These are phyloP conservation scores for Truncatella angustata DNA, from an alignment of 2,329 filamentous ascomycete species.

Conservation along the genomic window DNA sequence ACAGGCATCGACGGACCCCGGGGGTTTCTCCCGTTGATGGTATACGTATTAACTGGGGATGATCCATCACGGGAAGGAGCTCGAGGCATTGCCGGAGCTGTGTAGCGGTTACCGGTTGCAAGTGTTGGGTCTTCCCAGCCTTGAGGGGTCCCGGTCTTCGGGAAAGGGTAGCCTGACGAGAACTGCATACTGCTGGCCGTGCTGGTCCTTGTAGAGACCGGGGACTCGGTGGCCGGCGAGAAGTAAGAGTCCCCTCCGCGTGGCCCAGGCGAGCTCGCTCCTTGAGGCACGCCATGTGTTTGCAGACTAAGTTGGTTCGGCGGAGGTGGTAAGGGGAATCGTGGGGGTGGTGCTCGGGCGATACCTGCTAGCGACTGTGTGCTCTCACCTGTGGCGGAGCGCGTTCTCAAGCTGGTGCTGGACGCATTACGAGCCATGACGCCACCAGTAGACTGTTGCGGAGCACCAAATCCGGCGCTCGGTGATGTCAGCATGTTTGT, in stretches of 20 bases:
- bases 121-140: constrained; percentile 70
- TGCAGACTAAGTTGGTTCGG: constrained; percentile 67
- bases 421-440: constrained; percentile 66
- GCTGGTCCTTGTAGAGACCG: constrained; percentile 72
- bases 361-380: constrained; percentile 56
- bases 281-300: constrained; percentile 40
- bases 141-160: constrained; percentile 69
- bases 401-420: constrained; percentile 70
- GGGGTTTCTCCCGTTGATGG: constrained; percentile 60
- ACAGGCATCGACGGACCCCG: constrained; percentile 79
- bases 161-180: constrained; percentile 61
- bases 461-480: constrained; percentile 29
- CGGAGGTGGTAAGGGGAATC: constrained; percentile 66
- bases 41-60: constrained; percentile 61
- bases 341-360: constrained; percentile 61
- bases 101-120: constrained; percentile 82
- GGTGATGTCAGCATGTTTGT: constrained; percentile 29
- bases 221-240: constrained; percentile 80
- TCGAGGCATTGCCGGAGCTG: constrained; percentile 81
- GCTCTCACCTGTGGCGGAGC: constrained; percentile 74
- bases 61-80: constrained; percentile 76
- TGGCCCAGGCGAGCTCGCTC: constrained; percentile 58
- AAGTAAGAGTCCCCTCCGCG: constrained; percentile 84
- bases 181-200: constrained; percentile 72
- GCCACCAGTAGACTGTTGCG: constrained; percentile 32